Conservation (phyloP, 768 basidiomycete genomes). For the Ephemerocybe angulata region DNA sequence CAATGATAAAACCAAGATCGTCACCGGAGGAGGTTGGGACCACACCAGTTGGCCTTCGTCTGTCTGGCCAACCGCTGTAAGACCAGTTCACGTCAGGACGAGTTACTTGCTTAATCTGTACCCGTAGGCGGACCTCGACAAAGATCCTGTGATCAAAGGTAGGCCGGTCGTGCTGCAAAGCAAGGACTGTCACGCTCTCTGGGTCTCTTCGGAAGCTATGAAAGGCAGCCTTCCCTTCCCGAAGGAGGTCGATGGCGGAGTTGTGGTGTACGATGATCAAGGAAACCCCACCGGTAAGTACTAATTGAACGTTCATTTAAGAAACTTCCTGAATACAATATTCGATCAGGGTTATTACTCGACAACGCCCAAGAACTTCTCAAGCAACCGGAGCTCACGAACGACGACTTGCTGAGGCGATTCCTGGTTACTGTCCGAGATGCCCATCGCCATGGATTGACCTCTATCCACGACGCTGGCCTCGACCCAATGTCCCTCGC, state of each 20-base stretch:
- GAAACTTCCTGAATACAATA: constrained; percentile 5
- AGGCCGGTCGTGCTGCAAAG: constrained; percentile 75
- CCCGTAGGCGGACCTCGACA: constrained; percentile 64
- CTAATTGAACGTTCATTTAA: constrained; percentile 3
- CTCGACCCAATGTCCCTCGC: constrained; percentile 63
- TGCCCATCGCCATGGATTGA: constrained; percentile 69
- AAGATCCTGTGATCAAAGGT: constrained; percentile 61
- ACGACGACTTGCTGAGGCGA: constrained; percentile 55
- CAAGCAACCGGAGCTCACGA: constrained; percentile 57
- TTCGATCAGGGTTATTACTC: constrained; percentile 57
- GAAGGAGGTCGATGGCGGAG: constrained; percentile 69
- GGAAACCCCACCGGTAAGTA: constrained; percentile 69
- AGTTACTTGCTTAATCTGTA: neutral
- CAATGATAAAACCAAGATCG: constrained; percentile 53
- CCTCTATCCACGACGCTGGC: constrained; percentile 85
- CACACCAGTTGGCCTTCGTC: constrained; percentile 69
- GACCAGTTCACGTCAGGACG: constrained; percentile 14
- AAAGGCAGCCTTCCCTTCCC: constrained; percentile 60
- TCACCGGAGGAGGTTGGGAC: constrained; percentile 89
- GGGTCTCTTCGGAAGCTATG: constrained; percentile 71
- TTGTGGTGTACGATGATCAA: constrained; percentile 63
- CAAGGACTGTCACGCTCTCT: constrained; percentile 86
- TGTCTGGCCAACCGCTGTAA: constrained; percentile 67
- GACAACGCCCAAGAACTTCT: constrained; percentile 86
- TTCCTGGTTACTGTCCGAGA: constrained; percentile 64